Base-by-base conservation (phyloP, 2,329 filamentous ascomycete species). In the Magnaporthiopsis incrustans region DNA sequence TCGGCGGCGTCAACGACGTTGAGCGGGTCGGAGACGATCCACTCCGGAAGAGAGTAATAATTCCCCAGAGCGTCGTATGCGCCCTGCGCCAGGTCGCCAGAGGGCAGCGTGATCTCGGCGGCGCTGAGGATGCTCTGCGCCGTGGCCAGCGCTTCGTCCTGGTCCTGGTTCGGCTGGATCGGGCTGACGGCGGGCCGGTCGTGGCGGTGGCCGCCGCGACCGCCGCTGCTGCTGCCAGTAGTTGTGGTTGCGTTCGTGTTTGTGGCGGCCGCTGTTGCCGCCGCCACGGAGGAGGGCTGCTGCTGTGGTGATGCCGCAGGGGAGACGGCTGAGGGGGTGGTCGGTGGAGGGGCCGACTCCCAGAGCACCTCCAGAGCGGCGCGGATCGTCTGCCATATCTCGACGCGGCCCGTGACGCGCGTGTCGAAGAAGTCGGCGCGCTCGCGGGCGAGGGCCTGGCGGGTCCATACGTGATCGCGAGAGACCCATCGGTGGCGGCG, bases 401-500 rank as follows among this genome's bases (percentile, higher is more conserved):
- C 91, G 5, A 82, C 71, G 4, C 86, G 82, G 2, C 92, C 92
- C 0, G 89, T 90, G 22, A 96, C 91, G 60, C 92, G 81, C 1
- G 93, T 97, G 66, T 97, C 92, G 75, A 96, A 98, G 80, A 96
- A 97, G 67, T 92, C 92, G 61, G 77, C 78, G 61, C 94, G 85
- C 76, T 97, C 91, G 38, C 81, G 81, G 65, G 86, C 84, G 2
- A 97, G 79, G 63, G 88, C 79, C 22, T 77, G 72, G n/a, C 83
- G 85, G 1, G 90, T 92, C 90, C 90, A 96, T 22, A 78, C 75
- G 26, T 84, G 84, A 63, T 82, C 80, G 66, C 81, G 82, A 64
- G 87, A 85, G 15, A 78, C 78, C 89, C 89, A 92, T 64, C 82
- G 77, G 69, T 90, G 88, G 0, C 80, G 81, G 59, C 83, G 83